These are phyloP conservation scores for Knoxdaviesia proteae DNA, from an alignment of 2,329 filamentous ascomycete species.

Conservation along the genomic window DNA sequence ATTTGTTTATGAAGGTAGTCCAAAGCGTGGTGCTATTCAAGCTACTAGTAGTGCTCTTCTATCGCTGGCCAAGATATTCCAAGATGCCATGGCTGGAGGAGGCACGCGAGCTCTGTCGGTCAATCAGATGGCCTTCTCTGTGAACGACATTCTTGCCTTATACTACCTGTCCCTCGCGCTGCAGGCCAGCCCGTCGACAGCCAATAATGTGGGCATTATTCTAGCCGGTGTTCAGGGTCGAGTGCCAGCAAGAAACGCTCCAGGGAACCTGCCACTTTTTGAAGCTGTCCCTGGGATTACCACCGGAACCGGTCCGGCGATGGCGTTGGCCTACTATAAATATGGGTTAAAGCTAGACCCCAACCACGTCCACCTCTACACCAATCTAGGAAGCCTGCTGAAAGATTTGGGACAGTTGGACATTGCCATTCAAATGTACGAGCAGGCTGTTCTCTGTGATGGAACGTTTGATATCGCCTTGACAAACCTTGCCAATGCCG, in stretches of 20 bases:
- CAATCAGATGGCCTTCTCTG: slow-evolving; percentile 43
- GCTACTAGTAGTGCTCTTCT: slow-evolving; percentile 91
- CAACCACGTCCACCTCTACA: slow-evolving; percentile 87
- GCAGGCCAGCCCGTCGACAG: slow-evolving; percentile 89
- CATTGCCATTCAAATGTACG: slow-evolving; percentile 90
- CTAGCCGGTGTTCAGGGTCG: slow-evolving; percentile 64
- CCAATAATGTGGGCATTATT: slow-evolving; percentile 93
- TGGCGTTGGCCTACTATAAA: slow-evolving; percentile 86
- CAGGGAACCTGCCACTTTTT: slow-evolving; percentile 6
- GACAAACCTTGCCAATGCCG: slow-evolving; percentile 89
- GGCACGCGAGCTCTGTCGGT: slow-evolving; percentile 26
- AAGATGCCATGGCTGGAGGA: slow-evolving; percentile 76
- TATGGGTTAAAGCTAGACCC: slow-evolving; percentile 76
- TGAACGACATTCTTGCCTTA: slow-evolving; percentile 66
- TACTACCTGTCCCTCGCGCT: slow-evolving; percentile 91
- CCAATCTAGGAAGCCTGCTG: slow-evolving; percentile 80
- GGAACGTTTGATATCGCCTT: slow-evolving; percentile 91
- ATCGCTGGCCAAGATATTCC: slow-evolving; percentile 91
- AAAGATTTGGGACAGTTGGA: slow-evolving; percentile 92
- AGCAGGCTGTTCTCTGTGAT: slow-evolving; percentile 80
- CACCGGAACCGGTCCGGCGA: slow-evolving; percentile 67
- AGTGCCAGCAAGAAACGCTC: slow-evolving; percentile 7
- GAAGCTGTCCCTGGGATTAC: slow-evolving; percentile 51
- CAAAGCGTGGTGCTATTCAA: slow-evolving; percentile 62
- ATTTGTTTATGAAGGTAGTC: slow-evolving; percentile 47